phyloP scores from a whole-genome alignment of 306 rosid genomes.

The Ormosia semicastrata region DNA sequence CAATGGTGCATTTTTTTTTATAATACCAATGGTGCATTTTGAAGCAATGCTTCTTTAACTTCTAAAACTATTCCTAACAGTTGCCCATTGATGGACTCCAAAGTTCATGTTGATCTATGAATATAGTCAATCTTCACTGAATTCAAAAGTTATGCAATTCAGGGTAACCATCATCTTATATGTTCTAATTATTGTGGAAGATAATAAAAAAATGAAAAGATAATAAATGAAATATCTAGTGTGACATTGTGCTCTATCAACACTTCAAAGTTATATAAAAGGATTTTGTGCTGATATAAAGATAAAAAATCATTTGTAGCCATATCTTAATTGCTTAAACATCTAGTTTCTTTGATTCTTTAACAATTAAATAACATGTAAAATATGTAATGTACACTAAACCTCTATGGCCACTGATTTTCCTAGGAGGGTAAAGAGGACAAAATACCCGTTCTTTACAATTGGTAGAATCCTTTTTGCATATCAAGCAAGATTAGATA shows the following conservation, averaged over 20 bases:
- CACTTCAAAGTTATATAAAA: neutral
- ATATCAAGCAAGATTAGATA: neutral
- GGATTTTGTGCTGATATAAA: neutral
- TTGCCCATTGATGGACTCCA: neutral
- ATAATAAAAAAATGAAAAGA: too few relatives aligned
- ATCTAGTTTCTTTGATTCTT: neutral
- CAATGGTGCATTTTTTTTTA: neutral
- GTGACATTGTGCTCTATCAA: neutral
- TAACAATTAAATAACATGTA: neutral
- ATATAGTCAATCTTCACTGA: too few relatives aligned
- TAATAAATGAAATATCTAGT: too few relatives aligned
- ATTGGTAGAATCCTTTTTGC: conserved; percentile 76
- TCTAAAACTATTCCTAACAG: neutral
- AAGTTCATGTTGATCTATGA: neutral
- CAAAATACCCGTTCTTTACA: conserved; percentile 76
- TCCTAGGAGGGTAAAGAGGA: conserved; percentile 75
- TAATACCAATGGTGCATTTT: neutral
- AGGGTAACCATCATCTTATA: too few relatives aligned
- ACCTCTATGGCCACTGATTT: conserved; percentile 86
- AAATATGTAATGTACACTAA: neutral
- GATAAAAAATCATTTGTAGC: neutral
- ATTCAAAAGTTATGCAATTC: too few relatives aligned
- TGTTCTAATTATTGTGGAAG: too few relatives aligned
- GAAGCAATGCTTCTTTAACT: neutral
- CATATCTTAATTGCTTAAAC: neutral